phyloP scores from a whole-genome alignment of 441 rosid species.

The Populus tomentosa region DNA sequence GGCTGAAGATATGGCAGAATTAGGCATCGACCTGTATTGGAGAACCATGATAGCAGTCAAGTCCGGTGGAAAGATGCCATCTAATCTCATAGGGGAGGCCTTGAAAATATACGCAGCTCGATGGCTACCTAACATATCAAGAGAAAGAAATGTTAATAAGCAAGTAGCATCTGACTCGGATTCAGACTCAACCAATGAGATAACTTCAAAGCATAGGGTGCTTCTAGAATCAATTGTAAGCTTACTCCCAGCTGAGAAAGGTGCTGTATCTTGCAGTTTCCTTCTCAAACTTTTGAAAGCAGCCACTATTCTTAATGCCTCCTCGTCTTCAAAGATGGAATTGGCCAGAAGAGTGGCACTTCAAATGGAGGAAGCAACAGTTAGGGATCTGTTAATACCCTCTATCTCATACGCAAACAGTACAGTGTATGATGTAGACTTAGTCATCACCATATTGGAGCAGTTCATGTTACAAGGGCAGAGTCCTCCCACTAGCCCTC shows the following conservation, averaged over 20 bases:
- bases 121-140: conserved; percentile 63
- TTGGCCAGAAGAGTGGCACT: conserved; percentile 65
- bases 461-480: conserved; percentile 61
- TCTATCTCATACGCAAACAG: conserved; percentile 46
- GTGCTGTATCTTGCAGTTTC: conserved; percentile 77
- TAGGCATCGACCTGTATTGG: too few relatives aligned
- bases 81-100: conserved; percentile 28
- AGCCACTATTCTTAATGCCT: conserved; percentile 69
- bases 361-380: conserved; percentile 80
- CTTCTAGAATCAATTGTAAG: conserved; percentile 70
- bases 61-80: too few relatives aligned
- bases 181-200: conserved; percentile 48
- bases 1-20: too few relatives aligned
- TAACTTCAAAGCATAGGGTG: conserved; percentile 49
- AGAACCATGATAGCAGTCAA: too few relatives aligned
- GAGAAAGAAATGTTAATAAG: conserved; percentile 33
- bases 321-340: conserved; percentile 68
- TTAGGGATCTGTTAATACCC: conserved; percentile 65
- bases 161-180: conserved; percentile 49
- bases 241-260: conserved; percentile 80
- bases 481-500: conserved; percentile 56
- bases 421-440: conserved; percentile 56
- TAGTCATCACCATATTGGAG: conserved; percentile 65
- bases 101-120: conserved; percentile 87
- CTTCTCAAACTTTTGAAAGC: conserved; percentile 78